These are phyloP conservation scores for Pichia cactophila DNA, from an alignment of 1,139 yeast genomes.

Conservation along the genomic window DNA sequence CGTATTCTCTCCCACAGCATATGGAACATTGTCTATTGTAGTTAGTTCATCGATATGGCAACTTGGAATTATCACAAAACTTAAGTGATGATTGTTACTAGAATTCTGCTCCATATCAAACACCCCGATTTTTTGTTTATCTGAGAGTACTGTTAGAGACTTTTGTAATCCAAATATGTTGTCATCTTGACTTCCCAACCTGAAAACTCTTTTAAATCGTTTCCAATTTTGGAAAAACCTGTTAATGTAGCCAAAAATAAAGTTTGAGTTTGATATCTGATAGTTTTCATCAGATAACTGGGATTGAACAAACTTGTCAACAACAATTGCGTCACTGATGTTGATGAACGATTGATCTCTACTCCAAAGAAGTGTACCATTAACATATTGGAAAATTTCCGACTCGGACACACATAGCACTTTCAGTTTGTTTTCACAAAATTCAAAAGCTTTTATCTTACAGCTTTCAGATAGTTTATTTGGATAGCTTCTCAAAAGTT, in stretches of 20 bases:
- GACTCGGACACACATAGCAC: background rate
- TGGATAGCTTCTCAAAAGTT: background rate
- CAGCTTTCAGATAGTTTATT: background rate
- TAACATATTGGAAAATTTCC: background rate
- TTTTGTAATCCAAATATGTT: slow-evolving; percentile 45
- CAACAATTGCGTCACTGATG: background rate
- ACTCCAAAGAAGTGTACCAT: background rate
- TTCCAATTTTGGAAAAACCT: background rate
- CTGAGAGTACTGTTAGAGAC: slow-evolving; percentile 37
- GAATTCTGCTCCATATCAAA: slow-evolving; percentile 31
- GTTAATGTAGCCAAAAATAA: background rate
- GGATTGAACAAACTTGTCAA: background rate
- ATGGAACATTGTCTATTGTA: slow-evolving; percentile 15
- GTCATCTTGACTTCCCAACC: background rate
- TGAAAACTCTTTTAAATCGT: slow-evolving; percentile 2
- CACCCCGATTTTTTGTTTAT: slow-evolving; percentile 37
- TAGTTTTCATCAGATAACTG: no score
- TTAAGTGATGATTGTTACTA: slow-evolving; percentile 1
- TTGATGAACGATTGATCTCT: background rate
- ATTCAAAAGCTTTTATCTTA: background rate
- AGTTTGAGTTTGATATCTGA: background rate
- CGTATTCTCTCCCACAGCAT: slow-evolving; percentile 5
- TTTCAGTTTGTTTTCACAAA: background rate
- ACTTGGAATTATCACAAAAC: slow-evolving; percentile 22
- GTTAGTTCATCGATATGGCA: slow-evolving; percentile 13